phyloP scores from a whole-genome alignment of 129 eudicot species.

The Flaveria trinervia region DNA sequence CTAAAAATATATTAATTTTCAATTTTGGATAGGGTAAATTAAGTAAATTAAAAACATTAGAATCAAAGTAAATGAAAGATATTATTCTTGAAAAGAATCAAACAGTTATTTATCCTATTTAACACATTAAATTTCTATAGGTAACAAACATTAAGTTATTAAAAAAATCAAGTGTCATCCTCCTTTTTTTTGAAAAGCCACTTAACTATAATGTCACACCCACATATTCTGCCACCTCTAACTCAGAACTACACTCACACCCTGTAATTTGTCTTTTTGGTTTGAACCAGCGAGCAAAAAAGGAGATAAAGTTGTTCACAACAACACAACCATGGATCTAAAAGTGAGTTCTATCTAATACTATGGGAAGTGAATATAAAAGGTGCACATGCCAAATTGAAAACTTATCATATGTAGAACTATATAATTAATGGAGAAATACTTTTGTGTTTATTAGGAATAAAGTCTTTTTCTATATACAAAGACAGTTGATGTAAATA shows the following conservation, averaged over 20 bases:
- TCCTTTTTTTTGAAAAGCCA: too few relatives aligned
- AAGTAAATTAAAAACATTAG: too few relatives aligned
- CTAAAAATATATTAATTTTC: too few relatives aligned
- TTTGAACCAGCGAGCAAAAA: slow-evolving; percentile 40
- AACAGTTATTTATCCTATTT: too few relatives aligned
- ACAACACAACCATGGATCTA: slow-evolving; percentile 41
- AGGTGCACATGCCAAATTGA: slow-evolving; percentile 17
- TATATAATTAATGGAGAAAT: neutral
- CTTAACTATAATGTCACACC: too few relatives aligned
- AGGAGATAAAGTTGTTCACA: slow-evolving; percentile 43
- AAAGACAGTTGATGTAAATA: slow-evolving; percentile 18
- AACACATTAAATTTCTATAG: too few relatives aligned
- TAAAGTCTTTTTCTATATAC: slow-evolving; percentile 3
- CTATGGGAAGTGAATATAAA: neutral
- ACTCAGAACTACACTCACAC: neutral
- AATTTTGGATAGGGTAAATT: too few relatives aligned
- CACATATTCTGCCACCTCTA: too few relatives aligned
- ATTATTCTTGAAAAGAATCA: too few relatives aligned
- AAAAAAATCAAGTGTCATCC: too few relatives aligned
- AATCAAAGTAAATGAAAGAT: too few relatives aligned
- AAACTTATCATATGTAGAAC: slow-evolving; percentile 10
- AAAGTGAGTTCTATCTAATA: slow-evolving; percentile 41
- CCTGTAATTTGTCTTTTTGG: neutral
- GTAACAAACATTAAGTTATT: too few relatives aligned
- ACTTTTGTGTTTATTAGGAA: slow-evolving; percentile 13